phyloP scores from a whole-genome alignment of 1,139 yeast species.

The Diutina rugosa region DNA sequence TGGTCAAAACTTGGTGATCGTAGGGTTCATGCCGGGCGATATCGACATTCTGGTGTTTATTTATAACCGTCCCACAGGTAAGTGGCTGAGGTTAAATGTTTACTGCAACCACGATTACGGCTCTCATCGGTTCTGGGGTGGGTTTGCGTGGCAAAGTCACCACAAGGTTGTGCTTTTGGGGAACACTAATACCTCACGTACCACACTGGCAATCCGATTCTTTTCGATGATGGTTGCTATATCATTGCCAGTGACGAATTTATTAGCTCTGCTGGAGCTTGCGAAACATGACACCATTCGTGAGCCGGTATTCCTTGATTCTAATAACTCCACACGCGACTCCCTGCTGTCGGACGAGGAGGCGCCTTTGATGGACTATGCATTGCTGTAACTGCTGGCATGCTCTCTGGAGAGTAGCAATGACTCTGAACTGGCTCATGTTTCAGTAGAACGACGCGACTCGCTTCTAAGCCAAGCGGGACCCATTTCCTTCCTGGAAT shows the following conservation, averaged over 20 bases:
- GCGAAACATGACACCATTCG: slow-evolving; percentile 11
- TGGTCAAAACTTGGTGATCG: slow-evolving; percentile 49
- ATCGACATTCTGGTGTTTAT: slow-evolving; percentile 44
- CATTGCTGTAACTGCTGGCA: not conserved
- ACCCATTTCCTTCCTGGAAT: slow-evolving; percentile 44
- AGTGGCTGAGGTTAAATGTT: slow-evolving; percentile 51
- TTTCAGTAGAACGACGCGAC: not conserved
- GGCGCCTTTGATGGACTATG: not conserved
- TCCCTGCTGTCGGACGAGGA: not conserved
- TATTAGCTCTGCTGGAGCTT: slow-evolving; percentile 34
- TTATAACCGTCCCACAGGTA: slow-evolving; percentile 47
- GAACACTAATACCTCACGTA: slow-evolving; percentile 30
- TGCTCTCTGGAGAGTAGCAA: not conserved
- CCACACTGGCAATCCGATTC: slow-evolving; percentile 42
- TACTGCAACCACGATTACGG: slow-evolving; percentile 44
- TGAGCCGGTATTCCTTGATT: not conserved
- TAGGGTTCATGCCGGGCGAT: slow-evolving; percentile 44
- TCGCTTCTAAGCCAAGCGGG: not conserved
- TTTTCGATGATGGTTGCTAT: slow-evolving; percentile 46
- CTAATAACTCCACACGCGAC: not conserved
- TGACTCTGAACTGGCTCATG: not conserved
- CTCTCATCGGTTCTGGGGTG: slow-evolving; percentile 51
- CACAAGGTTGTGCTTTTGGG: slow-evolving; percentile 54
- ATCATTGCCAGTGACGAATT: slow-evolving; percentile 54
- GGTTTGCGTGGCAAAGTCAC: slow-evolving; percentile 65